A percentile compares a stretch with the other conserved stretches of the same genome.
These are phyloP conservation scores for Osmanthus fragrans DNA, from an alignment of 257 asterid genomes.

Conservation along the genomic window DNA sequence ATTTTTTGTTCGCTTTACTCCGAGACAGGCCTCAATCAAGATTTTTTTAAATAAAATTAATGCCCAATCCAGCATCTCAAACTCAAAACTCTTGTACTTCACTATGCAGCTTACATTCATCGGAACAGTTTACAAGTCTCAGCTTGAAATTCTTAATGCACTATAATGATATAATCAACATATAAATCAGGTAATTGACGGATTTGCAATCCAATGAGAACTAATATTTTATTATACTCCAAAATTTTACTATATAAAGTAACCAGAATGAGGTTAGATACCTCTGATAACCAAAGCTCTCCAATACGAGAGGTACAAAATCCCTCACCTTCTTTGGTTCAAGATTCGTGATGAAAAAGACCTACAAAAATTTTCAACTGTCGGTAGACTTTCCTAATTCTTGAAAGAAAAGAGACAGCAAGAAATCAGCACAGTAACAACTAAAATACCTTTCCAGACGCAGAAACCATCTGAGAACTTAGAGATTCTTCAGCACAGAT, in stretches of 20 bases:
- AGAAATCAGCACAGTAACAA: constrained; percentile 21
- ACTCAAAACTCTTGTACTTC: constrained; percentile 5
- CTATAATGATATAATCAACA: not conserved
- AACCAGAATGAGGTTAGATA: constrained; percentile 28
- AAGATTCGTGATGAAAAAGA: constrained; percentile 65
- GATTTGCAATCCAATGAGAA: constrained; percentile 3
- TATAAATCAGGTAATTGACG: not conserved
- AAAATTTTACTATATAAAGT: constrained; percentile 19
- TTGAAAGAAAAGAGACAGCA: constrained; percentile 9
- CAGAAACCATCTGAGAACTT: constrained; percentile 49
- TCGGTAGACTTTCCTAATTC: constrained; percentile 18
- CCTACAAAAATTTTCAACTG: constrained; percentile 49
- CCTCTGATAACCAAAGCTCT: constrained; percentile 73
- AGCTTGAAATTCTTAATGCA: not conserved
- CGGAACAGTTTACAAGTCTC: not conserved
- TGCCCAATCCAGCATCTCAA: not conserved
- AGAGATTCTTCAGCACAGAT: constrained; percentile 83
- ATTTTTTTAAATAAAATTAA: too few relatives aligned
- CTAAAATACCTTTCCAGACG: constrained; percentile 68
- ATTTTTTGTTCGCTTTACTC: too few relatives aligned
- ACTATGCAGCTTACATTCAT: constrained; percentile 4
- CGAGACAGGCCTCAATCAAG: too few relatives aligned
- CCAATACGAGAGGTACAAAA: constrained; percentile 50
- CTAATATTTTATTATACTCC: constrained; percentile 18
- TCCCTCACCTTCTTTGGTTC: constrained; percentile 69